Base-by-base conservation (phyloP, 1,139 yeast genomes). In the Yamadazyma friedrichii region DNA sequence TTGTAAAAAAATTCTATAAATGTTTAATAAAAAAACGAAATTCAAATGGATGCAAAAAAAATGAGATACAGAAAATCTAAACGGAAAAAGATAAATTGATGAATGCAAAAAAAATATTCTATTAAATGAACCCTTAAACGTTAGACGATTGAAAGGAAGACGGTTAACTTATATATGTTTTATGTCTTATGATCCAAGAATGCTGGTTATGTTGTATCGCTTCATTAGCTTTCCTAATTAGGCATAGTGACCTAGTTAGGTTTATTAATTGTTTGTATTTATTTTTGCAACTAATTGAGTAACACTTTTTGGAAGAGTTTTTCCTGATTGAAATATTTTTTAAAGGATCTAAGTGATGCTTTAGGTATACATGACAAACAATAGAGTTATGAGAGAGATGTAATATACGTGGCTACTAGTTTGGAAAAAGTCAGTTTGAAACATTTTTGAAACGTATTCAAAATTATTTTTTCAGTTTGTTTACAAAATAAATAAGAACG, bases 181-280 rank as follows among this genome's bases (percentile, higher is more conserved):
- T 10, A 13, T 6, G 11, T 11, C 13, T 15, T 20, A 5, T 33
- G 17, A 12, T 12, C 2, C 9, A 5, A 24, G 10, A 17, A 33
- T 31, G 22, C 20, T n/a, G 20, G 24, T 20, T 20, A 20, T 20
- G 24, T 8, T 20, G 24, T 20, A 20, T 20, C 8, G 8, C 24
- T 20, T 20, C 28, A 41, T 39, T 35, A 35, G 31, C 17, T 16
- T 36, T 40, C 43, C 43, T 34, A 39, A 35, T 11, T 13, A 32
- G 35, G 37, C 22, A 22, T 4, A 6, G 12, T 44, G 41, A 43
- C 58, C 55, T 27, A 34, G 40, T 54, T 44, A n/a, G 54, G 59
- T 35, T 45, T 36, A 12, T 25, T 53, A 54, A 55, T 55, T 55
- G 56, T 55, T 55, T 50, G 20, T 57, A 34, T 55, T 56, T 56